phyloP scores from a whole-genome alignment of 1,284 basidiomycete genomes.

The Ustilago lituana region DNA sequence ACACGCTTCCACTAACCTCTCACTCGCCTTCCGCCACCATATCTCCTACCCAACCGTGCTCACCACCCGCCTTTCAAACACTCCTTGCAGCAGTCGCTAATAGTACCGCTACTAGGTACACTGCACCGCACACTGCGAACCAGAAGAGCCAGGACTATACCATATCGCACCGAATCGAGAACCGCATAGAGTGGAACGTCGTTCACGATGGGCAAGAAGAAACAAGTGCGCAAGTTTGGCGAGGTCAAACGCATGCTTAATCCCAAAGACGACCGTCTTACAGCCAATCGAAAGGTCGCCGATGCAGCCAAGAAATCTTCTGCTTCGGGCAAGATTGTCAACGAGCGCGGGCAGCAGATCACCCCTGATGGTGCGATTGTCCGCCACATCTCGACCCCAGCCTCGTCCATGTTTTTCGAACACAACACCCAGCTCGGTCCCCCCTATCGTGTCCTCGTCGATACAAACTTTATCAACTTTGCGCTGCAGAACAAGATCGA shows the following conservation, averaged over 20 bases:
- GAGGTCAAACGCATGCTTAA: constrained; percentile 93
- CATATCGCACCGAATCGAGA: no score
- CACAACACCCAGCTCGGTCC: constrained; percentile 97
- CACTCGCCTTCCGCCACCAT: no score
- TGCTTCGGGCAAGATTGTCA: constrained; percentile 1
- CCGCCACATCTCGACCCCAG: constrained; percentile 62
- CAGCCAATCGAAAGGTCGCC: constrained; percentile 71
- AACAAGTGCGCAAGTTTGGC: constrained; percentile 94
- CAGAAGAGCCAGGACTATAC: no score
- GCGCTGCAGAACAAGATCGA: constrained; percentile 98
- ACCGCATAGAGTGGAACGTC: no score
- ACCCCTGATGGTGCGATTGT: constrained; percentile 48
- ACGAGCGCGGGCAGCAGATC: constrained; percentile 13
- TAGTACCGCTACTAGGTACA: no score
- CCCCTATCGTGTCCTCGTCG: constrained; percentile 95
- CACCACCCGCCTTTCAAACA: no score
- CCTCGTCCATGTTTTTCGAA: constrained; percentile 89
- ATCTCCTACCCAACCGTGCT: no score
- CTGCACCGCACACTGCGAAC: no score
- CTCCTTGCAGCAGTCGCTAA: no score
- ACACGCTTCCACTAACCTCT: no score
- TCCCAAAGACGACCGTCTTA: constrained; percentile 92
- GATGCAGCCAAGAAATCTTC: constrained; percentile 54
- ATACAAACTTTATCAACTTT: constrained; percentile 99
- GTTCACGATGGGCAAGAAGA: constrained; percentile 78